A percentile compares a stretch with the other conserved stretches of the same genome.
Conservation (phyloP, 805 yeast genomes). For the Suhomyces pyralidae region DNA sequence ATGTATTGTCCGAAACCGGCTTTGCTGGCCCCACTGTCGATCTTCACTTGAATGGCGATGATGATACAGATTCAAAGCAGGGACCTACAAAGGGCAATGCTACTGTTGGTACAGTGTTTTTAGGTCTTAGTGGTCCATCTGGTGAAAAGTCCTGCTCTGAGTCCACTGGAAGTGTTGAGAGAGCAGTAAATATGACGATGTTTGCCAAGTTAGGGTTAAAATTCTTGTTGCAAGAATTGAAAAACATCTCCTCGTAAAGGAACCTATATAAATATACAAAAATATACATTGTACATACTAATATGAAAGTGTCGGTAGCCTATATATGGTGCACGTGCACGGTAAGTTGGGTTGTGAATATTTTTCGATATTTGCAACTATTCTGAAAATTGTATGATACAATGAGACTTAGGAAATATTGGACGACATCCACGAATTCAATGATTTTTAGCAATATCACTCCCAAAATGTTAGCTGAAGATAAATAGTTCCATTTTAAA, state of each 20-base stretch:
- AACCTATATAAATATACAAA: not conserved
- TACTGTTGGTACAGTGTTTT: slow-evolving; percentile 63
- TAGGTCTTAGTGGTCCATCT: slow-evolving; percentile 67
- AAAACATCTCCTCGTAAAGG: not conserved
- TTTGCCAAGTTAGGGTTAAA: slow-evolving; percentile 69
- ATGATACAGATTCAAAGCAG: slow-evolving; percentile 16
- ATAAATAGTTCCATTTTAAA: not conserved
- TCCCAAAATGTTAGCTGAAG: not conserved
- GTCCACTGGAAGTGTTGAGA: slow-evolving; percentile 46
- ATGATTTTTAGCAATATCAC: not conserved
- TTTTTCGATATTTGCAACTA: not conserved
- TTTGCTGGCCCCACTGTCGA: slow-evolving; percentile 73
- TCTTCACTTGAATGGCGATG: slow-evolving; percentile 33
- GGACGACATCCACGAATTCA: not conserved
- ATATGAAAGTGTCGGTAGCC: not conserved
- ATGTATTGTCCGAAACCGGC: slow-evolving; percentile 81
- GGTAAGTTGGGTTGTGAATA: not conserved
- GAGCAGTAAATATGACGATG: slow-evolving; percentile 69
- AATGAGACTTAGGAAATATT: not conserved
- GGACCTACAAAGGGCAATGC: slow-evolving; percentile 8
- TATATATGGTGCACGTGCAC: not conserved
- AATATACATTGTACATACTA: not conserved
- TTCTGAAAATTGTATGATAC: not conserved
- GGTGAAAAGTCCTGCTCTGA: slow-evolving; percentile 49
- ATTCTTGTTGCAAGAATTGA: slow-evolving; percentile 52